Evolutionary conservation across 23 red algal species (phyloP).

Genomic region (Chondrus crispus): DNA sequence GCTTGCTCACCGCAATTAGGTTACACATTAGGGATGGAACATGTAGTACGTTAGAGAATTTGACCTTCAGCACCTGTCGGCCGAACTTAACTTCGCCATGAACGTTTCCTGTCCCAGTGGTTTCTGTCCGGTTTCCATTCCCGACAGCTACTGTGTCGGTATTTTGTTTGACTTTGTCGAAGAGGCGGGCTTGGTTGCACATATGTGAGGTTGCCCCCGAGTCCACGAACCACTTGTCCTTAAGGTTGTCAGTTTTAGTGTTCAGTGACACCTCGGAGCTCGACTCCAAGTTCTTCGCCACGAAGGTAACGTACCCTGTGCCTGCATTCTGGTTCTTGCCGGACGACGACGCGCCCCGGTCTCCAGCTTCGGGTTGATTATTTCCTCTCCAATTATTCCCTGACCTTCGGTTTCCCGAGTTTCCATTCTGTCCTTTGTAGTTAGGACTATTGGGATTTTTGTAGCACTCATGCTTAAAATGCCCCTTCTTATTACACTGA

Average conservation of each 20-base stretch:
- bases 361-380: too few relatives aligned
- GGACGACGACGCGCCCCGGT: too few relatives aligned
- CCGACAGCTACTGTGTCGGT: not conserved
- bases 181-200: not conserved
- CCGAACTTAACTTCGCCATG: not conserved
- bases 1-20: not conserved
- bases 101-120: not conserved
- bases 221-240: conserved; percentile 19
- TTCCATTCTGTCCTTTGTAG: not conserved
- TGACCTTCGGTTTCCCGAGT: too few relatives aligned
- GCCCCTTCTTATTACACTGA: not conserved
- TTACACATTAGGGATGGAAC: not conserved
- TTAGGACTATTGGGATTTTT: conserved; percentile 13
- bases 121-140: not conserved
- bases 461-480: conserved; percentile 29
- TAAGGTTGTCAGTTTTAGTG: not conserved
- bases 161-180: not conserved
- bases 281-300: not conserved
- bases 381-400: too few relatives aligned
- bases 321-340: not conserved
- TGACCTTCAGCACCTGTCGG: not conserved
- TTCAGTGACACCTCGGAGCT: not conserved
- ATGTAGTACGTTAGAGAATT: not conserved
- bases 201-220: conserved; percentile 30
- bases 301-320: not conserved